phyloP scores from a whole-genome alignment of 805 yeast genomes.

The Torulaspora delbrueckii region DNA sequence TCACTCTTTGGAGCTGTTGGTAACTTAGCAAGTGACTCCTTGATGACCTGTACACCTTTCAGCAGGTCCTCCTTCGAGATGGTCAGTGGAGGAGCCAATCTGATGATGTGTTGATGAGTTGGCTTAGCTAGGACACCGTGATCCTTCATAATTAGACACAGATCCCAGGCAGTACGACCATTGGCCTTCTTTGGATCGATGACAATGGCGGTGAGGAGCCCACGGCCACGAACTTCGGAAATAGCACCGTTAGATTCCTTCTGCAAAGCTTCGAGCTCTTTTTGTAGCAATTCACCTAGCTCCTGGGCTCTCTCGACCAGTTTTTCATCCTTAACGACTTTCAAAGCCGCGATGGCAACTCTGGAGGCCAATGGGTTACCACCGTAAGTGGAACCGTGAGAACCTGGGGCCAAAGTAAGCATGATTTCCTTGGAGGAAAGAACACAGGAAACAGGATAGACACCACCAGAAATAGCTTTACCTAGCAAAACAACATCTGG shows the following conservation, averaged over 20 bases:
- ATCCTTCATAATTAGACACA: constrained; percentile 83
- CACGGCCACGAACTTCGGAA: constrained; percentile 71
- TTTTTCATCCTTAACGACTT: constrained; percentile 83
- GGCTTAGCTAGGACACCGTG: constrained; percentile 92
- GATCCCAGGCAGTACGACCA: constrained; percentile 94
- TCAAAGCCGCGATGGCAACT: constrained; percentile 88
- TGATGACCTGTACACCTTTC: constrained; percentile 73
- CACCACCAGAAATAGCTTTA: constrained; percentile 95
- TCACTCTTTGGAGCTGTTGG: constrained; percentile 13
- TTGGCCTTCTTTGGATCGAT: constrained; percentile 77
- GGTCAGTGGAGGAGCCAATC: constrained; percentile 94
- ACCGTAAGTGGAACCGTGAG: constrained; percentile 97
- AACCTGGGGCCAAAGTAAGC: constrained; percentile 87
- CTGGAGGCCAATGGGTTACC: constrained; percentile 94
- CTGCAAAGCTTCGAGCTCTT: constrained; percentile 51
- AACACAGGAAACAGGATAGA: constrained; percentile 86
- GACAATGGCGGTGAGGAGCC: constrained; percentile 85
- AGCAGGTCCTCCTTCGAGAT: constrained; percentile 81
- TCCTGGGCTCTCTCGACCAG: constrained; percentile 71
- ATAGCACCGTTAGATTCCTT: constrained; percentile 50
- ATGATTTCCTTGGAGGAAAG: constrained; percentile 85
- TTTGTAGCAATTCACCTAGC: constrained; percentile 66
- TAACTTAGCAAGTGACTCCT: constrained; percentile 9
- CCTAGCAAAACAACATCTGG: constrained; percentile 90
- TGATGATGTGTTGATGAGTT: constrained; percentile 90